A percentile compares a stretch with the other conserved stretches of the same genome.
These are phyloP conservation scores for Fagopyrum esculentum DNA, from an alignment of 148 eudicot genomes.

Conservation along the genomic window DNA sequence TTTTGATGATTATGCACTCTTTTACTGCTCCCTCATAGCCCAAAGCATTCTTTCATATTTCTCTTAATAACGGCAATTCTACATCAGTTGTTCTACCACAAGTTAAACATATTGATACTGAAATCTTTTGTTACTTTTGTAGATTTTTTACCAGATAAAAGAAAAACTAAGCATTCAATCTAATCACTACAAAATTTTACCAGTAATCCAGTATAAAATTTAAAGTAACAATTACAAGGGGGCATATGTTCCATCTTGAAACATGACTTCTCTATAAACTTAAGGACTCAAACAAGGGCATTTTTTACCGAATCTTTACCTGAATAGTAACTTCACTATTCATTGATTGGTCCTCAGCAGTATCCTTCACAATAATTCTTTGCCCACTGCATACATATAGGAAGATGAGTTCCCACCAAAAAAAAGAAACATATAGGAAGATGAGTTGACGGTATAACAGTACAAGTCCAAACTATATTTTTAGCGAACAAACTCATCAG, in stretches of 20 bases:
- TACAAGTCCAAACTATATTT: not conserved
- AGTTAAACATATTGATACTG: no score
- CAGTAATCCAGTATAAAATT: not conserved
- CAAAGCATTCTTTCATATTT: no score
- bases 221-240: not conserved
- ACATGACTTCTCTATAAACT: not conserved
- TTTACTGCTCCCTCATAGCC: no score
- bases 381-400: slow-evolving; percentile 62
- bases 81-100: no score
- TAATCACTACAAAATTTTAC: not conserved
- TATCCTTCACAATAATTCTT: slow-evolving; percentile 65
- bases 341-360: slow-evolving; percentile 37
- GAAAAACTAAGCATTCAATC: no score
- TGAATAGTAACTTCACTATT: slow-evolving; percentile 72
- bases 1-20: no score
- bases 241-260: not conserved
- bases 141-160: no score
- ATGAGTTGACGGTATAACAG: not conserved
- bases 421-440: not conserved
- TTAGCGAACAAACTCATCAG: not conserved
- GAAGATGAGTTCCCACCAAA: not conserved
- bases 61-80: no score
- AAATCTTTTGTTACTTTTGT: no score
- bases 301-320: slow-evolving; percentile 34
- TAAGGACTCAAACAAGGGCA: not conserved